These are phyloP conservation scores for Lolium multiflorum DNA, from an alignment of 176 grass and related monocot species.

Conservation along the genomic window DNA sequence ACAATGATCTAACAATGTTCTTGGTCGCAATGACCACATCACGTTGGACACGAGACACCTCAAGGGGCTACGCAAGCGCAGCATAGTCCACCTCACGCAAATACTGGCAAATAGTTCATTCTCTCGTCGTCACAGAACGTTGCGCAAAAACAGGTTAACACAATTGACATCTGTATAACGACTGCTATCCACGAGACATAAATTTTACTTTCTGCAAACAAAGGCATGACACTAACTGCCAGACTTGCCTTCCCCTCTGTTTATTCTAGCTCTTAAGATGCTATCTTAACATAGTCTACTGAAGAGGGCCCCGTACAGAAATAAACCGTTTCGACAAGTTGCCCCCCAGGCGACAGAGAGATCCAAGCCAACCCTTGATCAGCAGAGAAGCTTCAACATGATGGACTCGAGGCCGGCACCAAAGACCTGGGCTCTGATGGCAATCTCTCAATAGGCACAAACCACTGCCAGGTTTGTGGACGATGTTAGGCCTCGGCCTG, in stretches of 20 bases:
- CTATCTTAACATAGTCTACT: slow-evolving; percentile 36
- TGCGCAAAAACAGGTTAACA: slow-evolving; percentile 4
- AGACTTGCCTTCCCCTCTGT: slow-evolving; percentile 29
- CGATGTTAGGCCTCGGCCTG: slow-evolving; percentile 48
- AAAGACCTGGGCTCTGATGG: slow-evolving; percentile 18
- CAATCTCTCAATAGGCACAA: slow-evolving; percentile 26
- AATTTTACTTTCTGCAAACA: neutral
- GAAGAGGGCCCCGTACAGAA: slow-evolving; percentile 39
- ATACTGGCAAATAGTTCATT: neutral
- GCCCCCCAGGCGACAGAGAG: neutral
- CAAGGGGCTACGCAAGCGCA: neutral
- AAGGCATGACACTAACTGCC: neutral
- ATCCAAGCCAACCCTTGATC: slow-evolving; percentile 17
- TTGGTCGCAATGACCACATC: neutral
- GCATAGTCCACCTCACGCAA: neutral
- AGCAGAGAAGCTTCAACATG: neutral
- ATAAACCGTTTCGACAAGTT: slow-evolving; percentile 5
- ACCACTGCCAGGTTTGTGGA: slow-evolving; percentile 28
- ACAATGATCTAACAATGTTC: neutral
- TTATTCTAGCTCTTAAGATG: slow-evolving; percentile 44
- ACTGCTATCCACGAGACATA: slow-evolving; percentile 2
- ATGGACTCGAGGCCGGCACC: neutral
- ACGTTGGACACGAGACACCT: neutral
- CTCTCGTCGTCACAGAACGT: neutral
- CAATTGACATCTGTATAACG: neutral